Evolutionary conservation across 805 yeast genomes (phyloP).

Genomic region (Starmerella bacillaris): DNA sequence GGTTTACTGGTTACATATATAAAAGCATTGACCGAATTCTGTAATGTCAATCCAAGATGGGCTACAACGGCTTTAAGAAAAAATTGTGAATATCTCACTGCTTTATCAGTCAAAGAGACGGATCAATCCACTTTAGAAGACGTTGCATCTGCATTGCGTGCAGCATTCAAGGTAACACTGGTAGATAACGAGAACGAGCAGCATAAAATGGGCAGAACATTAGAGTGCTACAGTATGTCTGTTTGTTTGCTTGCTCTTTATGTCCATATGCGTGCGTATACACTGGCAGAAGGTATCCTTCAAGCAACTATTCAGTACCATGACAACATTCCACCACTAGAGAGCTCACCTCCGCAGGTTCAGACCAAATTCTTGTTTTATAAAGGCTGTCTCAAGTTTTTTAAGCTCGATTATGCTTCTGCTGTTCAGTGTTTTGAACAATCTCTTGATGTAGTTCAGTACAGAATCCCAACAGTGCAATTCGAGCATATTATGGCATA

Average conservation of each 20-base stretch:
- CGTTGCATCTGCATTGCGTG: conserved; percentile 8
- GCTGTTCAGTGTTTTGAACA: conserved; percentile 6
- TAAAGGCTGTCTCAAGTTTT: conserved; percentile 12
- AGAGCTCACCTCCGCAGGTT: conserved; percentile 5
- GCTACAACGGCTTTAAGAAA: neutral
- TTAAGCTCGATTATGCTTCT: conserved; percentile 8
- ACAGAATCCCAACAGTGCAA: conserved; percentile 2
- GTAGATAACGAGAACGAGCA: conserved; percentile 10
- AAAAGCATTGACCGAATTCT: conserved; percentile 4
- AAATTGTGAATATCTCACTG: conserved; percentile 2
- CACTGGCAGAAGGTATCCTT: conserved; percentile 16
- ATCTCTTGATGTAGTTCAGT: conserved; percentile 4
- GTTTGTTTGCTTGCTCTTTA: conserved; percentile 13
- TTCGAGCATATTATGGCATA: conserved; percentile 11
- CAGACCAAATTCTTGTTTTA: conserved; percentile 12
- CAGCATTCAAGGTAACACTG: conserved; percentile 11
- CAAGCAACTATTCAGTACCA: conserved; percentile 10
- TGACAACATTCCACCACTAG: conserved; percentile 10
- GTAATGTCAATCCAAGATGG: conserved; percentile 1
- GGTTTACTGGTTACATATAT: neutral
- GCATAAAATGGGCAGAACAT: conserved; percentile 10
- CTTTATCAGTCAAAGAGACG: neutral
- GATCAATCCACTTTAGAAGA: conserved; percentile 5
- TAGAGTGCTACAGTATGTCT: conserved; percentile 9
- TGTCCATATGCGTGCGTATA: conserved; percentile 12